Evolutionary conservation across 208 protist species (phyloP).

Genomic region (Leishmania lainsoni): DNA sequence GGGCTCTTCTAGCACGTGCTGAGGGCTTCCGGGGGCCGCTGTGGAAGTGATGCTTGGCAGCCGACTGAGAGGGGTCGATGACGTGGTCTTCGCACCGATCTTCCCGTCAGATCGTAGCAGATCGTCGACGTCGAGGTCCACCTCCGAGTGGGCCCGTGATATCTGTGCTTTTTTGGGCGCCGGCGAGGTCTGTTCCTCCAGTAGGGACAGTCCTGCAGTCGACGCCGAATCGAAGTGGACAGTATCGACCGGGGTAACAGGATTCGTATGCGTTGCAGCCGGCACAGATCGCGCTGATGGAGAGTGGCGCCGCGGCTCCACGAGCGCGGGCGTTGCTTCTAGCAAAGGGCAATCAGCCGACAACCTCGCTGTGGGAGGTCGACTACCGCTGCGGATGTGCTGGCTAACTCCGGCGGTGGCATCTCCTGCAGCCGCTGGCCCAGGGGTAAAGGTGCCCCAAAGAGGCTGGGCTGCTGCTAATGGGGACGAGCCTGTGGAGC

Average conservation of each 20-base stretch:
- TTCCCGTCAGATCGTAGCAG: slow-evolving; percentile 6
- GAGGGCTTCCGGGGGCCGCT: slow-evolving; percentile 18
- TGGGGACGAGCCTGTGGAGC: slow-evolving; percentile 25
- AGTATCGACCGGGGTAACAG: neutral
- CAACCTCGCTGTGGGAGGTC: neutral
- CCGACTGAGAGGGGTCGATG: slow-evolving; percentile 1
- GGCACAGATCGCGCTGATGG: slow-evolving; percentile 2
- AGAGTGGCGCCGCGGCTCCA: slow-evolving; percentile 29
- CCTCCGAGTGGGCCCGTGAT: neutral
- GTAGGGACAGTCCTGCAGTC: neutral
- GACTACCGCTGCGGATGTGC: slow-evolving; percentile 1
- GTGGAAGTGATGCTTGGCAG: slow-evolving; percentile 19
- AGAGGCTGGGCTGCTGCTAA: slow-evolving; percentile 9
- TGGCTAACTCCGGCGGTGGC: neutral
- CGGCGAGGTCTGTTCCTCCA: slow-evolving; percentile 7
- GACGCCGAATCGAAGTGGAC: neutral
- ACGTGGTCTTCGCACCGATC: neutral
- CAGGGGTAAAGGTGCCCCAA: neutral
- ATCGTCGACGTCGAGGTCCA: neutral
- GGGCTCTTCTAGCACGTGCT: slow-evolving; percentile 2
- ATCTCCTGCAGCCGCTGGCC: neutral
- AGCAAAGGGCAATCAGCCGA: slow-evolving; percentile 2
- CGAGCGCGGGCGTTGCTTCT: slow-evolving; percentile 10
- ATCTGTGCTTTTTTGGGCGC: neutral
- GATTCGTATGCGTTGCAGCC: neutral